Percentiles rank a stretch among this genome's conserved stretches.
Conservation (phyloP, 352 stramenopile species). For the Phytophthora boehmeriae region DNA sequence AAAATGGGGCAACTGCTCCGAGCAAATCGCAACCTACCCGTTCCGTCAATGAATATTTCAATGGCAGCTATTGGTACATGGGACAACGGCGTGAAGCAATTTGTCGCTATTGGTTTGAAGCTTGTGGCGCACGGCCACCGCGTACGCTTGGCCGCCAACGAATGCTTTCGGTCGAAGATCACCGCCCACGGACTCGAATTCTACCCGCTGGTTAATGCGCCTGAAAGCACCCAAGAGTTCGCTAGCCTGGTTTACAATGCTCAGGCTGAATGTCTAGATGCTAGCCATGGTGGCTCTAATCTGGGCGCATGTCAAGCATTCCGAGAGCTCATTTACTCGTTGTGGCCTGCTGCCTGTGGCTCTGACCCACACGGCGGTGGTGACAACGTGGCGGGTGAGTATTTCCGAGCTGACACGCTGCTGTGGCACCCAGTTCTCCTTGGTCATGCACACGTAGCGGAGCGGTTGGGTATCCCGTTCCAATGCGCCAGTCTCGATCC, state of each 20-base stretch:
- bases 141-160: slow-evolving; percentile 80
- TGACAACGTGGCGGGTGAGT: slow-evolving; percentile 19
- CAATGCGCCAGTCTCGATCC: slow-evolving; percentile 45
- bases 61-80: slow-evolving; percentile 46
- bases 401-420: slow-evolving; percentile 49
- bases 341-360: slow-evolving; percentile 41
- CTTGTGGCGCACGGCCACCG: slow-evolving; percentile 74
- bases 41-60: slow-evolving; percentile 43
- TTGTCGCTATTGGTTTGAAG: slow-evolving; percentile 57
- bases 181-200: slow-evolving; percentile 50
- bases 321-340: slow-evolving; percentile 41
- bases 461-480: slow-evolving; percentile 51
- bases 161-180: slow-evolving; percentile 65
- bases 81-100: slow-evolving; percentile 60
- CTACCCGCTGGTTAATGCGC: slow-evolving; percentile 42
- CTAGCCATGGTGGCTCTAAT: slow-evolving; percentile 9
- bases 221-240: slow-evolving; percentile 29
- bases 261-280: slow-evolving; percentile 19
- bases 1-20: slow-evolving; percentile 9
- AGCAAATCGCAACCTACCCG: slow-evolving; percentile 9
- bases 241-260: slow-evolving; percentile 17
- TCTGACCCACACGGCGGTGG: slow-evolving; percentile 36
- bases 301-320: slow-evolving; percentile 23
- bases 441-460: slow-evolving; percentile 42
- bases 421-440: slow-evolving; percentile 45